phyloP scores from a whole-genome alignment of 352 stramenopile genomes.

The Pythium insidiosum region DNA sequence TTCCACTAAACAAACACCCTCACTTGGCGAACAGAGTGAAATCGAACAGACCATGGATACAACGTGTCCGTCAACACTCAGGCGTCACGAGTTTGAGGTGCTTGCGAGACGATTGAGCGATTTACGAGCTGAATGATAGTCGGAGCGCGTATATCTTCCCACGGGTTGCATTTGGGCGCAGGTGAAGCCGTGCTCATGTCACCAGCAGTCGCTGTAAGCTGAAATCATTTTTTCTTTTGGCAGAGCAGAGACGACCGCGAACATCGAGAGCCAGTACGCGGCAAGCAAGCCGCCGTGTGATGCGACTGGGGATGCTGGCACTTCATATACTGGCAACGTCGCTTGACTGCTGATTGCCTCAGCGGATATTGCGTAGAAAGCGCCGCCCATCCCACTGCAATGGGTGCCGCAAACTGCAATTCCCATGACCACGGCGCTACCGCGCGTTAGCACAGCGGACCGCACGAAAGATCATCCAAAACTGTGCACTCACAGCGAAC shows the following conservation, averaged over 20 bases:
- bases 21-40: too few species aligned
- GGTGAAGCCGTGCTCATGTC: too few species aligned
- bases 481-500: slow-evolving; percentile 42
- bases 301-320: slow-evolving; percentile 24
- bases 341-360: slow-evolving; percentile 18
- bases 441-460: slow-evolving; percentile 18
- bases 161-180: too few species aligned
- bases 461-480: slow-evolving; percentile 69
- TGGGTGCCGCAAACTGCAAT: slow-evolving; percentile 61
- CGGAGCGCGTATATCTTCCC: too few species aligned
- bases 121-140: too few species aligned
- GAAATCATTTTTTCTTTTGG: neutral
- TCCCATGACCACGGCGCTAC: slow-evolving; percentile 57
- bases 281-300: slow-evolving; percentile 42
- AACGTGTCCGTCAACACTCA: too few species aligned
- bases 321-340: slow-evolving; percentile 24
- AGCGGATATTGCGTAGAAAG: slow-evolving; percentile 33
- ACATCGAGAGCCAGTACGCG: slow-evolving; percentile 48
- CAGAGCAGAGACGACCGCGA: neutral
- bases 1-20: too few species aligned
- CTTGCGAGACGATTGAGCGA: too few species aligned
- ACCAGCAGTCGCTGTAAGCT: too few species aligned
- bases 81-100: too few species aligned
- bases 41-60: too few species aligned
- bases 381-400: slow-evolving; percentile 49